Base-by-base conservation (phyloP, 768 basidiomycete genomes). In the Royoungia palumana region DNA sequence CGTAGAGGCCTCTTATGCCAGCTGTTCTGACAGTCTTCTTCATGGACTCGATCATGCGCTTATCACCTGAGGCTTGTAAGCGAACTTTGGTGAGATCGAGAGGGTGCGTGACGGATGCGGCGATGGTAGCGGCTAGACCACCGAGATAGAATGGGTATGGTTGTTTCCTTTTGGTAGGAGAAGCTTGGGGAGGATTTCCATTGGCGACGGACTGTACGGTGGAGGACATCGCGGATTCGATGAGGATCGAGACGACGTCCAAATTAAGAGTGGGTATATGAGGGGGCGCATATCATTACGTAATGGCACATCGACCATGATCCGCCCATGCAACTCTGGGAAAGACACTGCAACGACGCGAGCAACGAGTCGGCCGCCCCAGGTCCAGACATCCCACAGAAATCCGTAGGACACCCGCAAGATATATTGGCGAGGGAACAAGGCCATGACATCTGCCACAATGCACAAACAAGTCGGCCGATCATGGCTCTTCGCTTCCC, bases 1-100 rank as follows among this genome's bases (percentile, higher is more conserved):
- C 92, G 60, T 81, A 91, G 41, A 94, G 74, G 3, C 92, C 92
- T 56, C 58, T 54, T 56, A 59, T 55, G 76, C 91, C 91, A 41
- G 87, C 88, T 6, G 85, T 89, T 62, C 78, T 74, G 47, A 91
- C 74, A 0, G 92, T 94, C 77, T 93, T 93, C 66, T 76, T 75
- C 6, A 95, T 75, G 53, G 85, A 88, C 63, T 82, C 72, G 64
- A 94, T 72, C 92, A 95, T 94, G 46, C 87, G 79, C 69, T 91
- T 93, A 72, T 94, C 92, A 35, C 90, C 92, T 1, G 89, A 89
- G 5, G 92, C 91, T 67, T 95, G 92, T 50, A 95, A 72, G 46
- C 92, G 80, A 64, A 93, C 89, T 76, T 94, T 94, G 21, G 92
- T 94, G 47, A 94, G 75, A 73, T 93, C 89, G 41, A 93, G 72